These are phyloP conservation scores for Calonectria hongkongensis DNA, from an alignment of 2,329 filamentous ascomycete species.

Conservation along the genomic window DNA sequence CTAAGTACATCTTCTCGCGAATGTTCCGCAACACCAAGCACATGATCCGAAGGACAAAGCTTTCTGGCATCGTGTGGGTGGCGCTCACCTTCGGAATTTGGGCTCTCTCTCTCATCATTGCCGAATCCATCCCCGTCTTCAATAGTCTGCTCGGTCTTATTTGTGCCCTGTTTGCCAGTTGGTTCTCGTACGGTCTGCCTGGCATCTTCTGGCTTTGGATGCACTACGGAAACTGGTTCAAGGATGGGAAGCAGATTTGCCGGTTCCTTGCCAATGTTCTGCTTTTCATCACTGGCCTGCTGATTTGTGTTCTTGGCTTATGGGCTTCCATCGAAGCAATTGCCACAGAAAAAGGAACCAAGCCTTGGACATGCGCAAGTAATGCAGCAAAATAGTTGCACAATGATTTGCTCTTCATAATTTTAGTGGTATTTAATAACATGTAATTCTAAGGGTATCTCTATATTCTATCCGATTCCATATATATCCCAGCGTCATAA, in stretches of 20 bases:
- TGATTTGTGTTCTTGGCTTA: constrained; percentile 62
- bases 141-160: constrained; percentile 79
- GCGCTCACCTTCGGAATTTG: constrained; percentile 73
- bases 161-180: constrained; percentile 77
- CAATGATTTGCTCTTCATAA: background rate
- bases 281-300: constrained; percentile 58
- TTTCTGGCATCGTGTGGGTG: constrained; percentile 75
- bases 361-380: constrained; percentile 61
- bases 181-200: constrained; percentile 76
- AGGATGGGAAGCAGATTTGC: constrained; percentile 54
- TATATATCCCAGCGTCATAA: background rate
- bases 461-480: too few species aligned
- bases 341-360: constrained; percentile 52
- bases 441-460: too few species aligned
- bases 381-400: constrained; percentile 49
- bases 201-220: constrained; percentile 70
- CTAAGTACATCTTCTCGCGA: constrained; percentile 79
- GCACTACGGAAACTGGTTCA: constrained; percentile 65
- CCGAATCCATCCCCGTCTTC: constrained; percentile 82
- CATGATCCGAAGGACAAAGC: constrained; percentile 68
- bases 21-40: constrained; percentile 76
- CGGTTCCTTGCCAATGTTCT: constrained; percentile 58
- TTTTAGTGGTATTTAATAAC: too few species aligned
- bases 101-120: constrained; percentile 79
- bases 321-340: constrained; percentile 64